Evolutionary conservation across 1,284 basidiomycete species (phyloP).

Genomic region (Leccinum pachyderme): DNA sequence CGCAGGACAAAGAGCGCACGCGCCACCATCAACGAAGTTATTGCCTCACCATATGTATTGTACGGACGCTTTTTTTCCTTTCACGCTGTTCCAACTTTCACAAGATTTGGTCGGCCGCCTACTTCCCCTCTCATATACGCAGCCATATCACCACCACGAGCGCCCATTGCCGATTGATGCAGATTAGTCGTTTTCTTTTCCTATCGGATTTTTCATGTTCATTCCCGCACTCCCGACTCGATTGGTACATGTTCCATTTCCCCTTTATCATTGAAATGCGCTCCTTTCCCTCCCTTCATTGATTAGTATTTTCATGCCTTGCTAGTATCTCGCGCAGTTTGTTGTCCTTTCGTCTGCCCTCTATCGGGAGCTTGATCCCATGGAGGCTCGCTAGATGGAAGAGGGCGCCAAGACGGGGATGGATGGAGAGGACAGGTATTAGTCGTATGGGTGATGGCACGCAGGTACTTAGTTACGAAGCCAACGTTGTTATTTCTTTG

Average conservation of each 20-base stretch:
- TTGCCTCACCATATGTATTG: conserved; percentile 42
- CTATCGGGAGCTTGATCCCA: conserved; percentile 33
- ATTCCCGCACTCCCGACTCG: conserved; percentile 13
- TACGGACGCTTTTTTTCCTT: conserved; percentile 68
- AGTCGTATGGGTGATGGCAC: background rate
- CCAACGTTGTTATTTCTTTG: background rate
- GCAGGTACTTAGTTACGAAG: conserved; percentile 4
- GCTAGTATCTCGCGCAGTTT: conserved; percentile 34
- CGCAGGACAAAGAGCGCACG: conserved; percentile 22
- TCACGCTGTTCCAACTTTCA: conserved; percentile 39
- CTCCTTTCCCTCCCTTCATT: conserved; percentile 21
- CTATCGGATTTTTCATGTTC: conserved; percentile 30
- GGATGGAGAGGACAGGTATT: conserved; percentile 13
- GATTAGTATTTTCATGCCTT: conserved; percentile 29
- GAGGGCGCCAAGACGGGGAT: conserved; percentile 56
- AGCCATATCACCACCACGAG: conserved; percentile 26
- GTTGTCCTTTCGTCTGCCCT: conserved; percentile 67
- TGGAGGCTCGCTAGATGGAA: conserved; percentile 62
- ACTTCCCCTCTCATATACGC: conserved; percentile 21
- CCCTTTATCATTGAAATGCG: conserved; percentile 23
- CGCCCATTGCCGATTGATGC: conserved; percentile 36
- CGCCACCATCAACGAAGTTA: conserved; percentile 29
- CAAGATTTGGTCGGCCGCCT: conserved; percentile 33
- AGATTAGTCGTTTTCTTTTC: conserved; percentile 22
- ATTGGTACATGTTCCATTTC: conserved; percentile 24